These are phyloP conservation scores for Heritiera fomes DNA, from an alignment of 345 rosid species.

Conservation along the genomic window DNA sequence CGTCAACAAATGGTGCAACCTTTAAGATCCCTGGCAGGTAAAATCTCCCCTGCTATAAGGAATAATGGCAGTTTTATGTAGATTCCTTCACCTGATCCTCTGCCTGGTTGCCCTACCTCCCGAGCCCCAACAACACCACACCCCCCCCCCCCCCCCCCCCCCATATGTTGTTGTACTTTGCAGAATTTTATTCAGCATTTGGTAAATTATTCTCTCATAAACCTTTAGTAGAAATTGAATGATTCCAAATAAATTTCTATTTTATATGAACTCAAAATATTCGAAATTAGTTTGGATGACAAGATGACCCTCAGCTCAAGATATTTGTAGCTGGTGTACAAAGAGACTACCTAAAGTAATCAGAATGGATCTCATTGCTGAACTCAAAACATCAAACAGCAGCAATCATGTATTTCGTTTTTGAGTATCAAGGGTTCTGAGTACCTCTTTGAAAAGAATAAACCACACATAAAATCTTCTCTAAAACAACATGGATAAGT, in stretches of 20 bases:
- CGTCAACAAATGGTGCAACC: conserved; percentile 97
- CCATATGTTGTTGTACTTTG: neutral
- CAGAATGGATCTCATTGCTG: neutral
- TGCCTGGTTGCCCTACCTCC: too few species aligned
- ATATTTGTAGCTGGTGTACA: neutral
- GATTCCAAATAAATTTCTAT: neutral
- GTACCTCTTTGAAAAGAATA: neutral
- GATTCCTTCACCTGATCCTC: too few species aligned
- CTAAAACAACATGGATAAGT: neutral
- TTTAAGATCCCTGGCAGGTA: conserved; percentile 96
- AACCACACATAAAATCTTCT: neutral
- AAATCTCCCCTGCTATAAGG: neutral
- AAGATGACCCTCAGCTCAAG: neutral
- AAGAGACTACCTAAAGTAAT: neutral
- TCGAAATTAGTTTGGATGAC: neutral
- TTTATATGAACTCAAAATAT: neutral
- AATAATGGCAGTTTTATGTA: too few species aligned
- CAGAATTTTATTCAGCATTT: neutral
- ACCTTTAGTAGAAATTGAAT: neutral
- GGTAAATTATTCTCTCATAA: neutral
- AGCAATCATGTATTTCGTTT: neutral
- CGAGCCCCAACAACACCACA: too few species aligned
- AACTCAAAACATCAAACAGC: neutral
- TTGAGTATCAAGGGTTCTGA: neutral
- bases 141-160: too few species aligned